These are phyloP conservation scores for Serendipita sp. DNA, from an alignment of 768 basidiomycete genomes.

Conservation along the genomic window DNA sequence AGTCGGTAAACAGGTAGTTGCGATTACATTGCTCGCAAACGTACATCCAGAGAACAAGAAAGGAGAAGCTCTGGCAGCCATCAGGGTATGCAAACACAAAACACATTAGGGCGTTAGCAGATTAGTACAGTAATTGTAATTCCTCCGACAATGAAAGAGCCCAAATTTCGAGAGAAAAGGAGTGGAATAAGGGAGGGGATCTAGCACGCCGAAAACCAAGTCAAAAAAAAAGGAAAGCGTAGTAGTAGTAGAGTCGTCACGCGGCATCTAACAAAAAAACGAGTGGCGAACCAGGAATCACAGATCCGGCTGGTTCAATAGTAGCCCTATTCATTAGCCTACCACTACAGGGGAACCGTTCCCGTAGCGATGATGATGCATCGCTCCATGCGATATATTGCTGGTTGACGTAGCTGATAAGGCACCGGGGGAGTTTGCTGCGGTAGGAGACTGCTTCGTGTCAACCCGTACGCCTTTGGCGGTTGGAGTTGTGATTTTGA, in stretches of 20 bases:
- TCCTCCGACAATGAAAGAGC: too few relatives aligned
- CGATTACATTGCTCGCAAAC: too few relatives aligned
- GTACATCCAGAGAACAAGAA: too few relatives aligned
- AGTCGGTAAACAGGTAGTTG: too few relatives aligned
- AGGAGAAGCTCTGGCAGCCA: too few relatives aligned
- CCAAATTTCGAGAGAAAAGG: too few relatives aligned
- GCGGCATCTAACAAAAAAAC: not conserved
- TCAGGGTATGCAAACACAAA: too few relatives aligned
- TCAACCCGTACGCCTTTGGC: not conserved
- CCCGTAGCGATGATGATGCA: slow-evolving; percentile 4
- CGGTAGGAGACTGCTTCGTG: not conserved
- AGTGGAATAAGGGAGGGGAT: not conserved
- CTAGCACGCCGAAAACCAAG: not conserved
- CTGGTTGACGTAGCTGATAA: not conserved
- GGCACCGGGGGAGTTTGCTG: not conserved
- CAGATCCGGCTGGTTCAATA: not conserved
- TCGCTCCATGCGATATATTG: not conserved
- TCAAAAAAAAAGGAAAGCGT: not conserved
- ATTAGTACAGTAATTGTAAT: too few relatives aligned
- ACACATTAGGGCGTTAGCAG: too few relatives aligned
- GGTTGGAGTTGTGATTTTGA: not conserved
- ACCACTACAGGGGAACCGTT: not conserved
- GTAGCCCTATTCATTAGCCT: not conserved
- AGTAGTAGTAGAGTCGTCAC: not conserved
- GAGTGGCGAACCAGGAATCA: not conserved